Evolutionary conservation across 306 rosid genomes (phyloP), one percentile per base, ranked within the genome.

Genomic region (Acacia crassicarpa): DNA sequence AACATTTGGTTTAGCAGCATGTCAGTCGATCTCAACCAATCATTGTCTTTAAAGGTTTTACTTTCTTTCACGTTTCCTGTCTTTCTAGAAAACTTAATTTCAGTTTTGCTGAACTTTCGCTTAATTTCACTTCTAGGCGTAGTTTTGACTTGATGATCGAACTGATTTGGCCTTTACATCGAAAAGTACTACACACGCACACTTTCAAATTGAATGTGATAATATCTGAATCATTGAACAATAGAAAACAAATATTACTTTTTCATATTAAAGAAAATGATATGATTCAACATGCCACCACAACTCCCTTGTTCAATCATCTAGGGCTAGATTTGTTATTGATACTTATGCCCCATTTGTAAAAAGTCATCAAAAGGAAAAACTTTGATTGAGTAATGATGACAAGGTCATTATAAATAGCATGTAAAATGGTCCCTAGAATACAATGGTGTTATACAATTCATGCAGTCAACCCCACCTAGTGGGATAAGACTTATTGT

Each of bases 31-130:
- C 86, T 22, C 88, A 94, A 8, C 79, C 19, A 82, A 93, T 90
- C 46, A 77, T 91, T 79, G 23, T 95, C 67, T 83, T 93, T 81
- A 95, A 82, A 93, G 99, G 99, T 93, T 84, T 65, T 63, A 61
- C 68, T 25, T 62, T 77, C 20, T 66, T 79, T 41, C n/a, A 23
- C 45, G 27, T 54, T 54, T 35, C 1, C 8, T 45, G 33, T 49
- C 65, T 49, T 74, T 74, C 66, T 77, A 69, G 67, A 59, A 45
- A 44, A 56, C 25, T 83, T 67, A 61, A 27, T 54, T 8, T 54
- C 2, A 58, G 30, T 76, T 45, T 51, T 27, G 27, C 20, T 38
- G 61, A 32, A 79, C 67, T 22, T 75, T 53, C 54, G 30, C 67
- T 17, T 72, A 74, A 27, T 35, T 59, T 62, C 40, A 25, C 67